Evolutionary conservation across 2,329 filamentous ascomycete species (phyloP), one percentile per base, ranked within the genome.

Genomic region (Colletotrichum trifolii): DNA sequence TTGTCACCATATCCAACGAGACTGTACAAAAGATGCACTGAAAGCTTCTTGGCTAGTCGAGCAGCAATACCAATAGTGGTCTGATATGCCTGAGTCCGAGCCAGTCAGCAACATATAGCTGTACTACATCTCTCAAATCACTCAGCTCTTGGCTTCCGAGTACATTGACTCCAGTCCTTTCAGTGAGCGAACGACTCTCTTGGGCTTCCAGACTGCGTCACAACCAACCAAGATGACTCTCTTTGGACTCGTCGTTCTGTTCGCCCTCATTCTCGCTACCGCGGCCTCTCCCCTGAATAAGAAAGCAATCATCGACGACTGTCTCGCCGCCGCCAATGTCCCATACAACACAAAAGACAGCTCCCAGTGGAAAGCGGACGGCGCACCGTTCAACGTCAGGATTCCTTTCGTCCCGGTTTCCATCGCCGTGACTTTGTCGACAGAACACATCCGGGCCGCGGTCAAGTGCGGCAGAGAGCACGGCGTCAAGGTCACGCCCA

Each of bases 401-500:
- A 69, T 77, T 1, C 60, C 71, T 1, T 77, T 71, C 58, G 69
- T 53, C 2, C 77, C 77, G 0, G 71, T 69, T 0, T 74, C 73
- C 34, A 72, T 79, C 12, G 74, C 71, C 2, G 60, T 76, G 0
- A 75, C 77, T 4, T 70, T 65, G 1, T 77, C 73, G 6, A 69
- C 75, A 1, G 67, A 75, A 6, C 77, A 85, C 8, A 76, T 86
- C 13, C 73, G 80, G 6, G 75, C 73, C 4, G 79, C 83, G 4
- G 77, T 87, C 12, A 72, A 73, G 46, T 86, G 83, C 61, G 84
- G 82, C 1, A 70, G 71, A 1, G 69, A 77, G 33, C 66, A 73
- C 47, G 73, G 74, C 10, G 73, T 83, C 34, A 82, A 84, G 52
- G 81, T 87, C 3, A 83, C 84, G 47, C 76, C 84, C 3, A 81